Conservation (phyloP, 1,139 yeast genomes). For the Pichia terricola region DNA sequence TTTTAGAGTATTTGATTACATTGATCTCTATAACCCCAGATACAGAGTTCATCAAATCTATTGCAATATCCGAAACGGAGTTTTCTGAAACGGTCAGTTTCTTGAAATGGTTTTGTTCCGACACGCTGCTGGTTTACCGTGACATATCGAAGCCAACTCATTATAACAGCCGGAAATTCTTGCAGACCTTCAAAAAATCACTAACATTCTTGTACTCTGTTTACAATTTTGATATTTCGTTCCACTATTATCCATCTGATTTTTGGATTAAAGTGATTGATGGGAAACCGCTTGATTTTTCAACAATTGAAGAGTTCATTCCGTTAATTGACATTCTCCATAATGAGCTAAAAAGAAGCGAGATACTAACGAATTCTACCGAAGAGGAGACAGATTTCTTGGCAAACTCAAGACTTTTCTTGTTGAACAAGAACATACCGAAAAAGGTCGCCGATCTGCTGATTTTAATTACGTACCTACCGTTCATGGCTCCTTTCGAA, state of each 20-base stretch:
- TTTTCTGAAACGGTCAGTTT: slow-evolving; percentile 39
- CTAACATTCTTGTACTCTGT: slow-evolving; percentile 51
- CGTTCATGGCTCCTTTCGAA: slow-evolving; percentile 72
- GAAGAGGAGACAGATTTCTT: slow-evolving; percentile 1
- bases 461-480: slow-evolving; percentile 47
- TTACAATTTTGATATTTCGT: slow-evolving; percentile 26
- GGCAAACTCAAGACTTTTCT: slow-evolving; percentile 1
- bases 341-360: slow-evolving; percentile 11
- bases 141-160: neutral
- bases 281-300: slow-evolving; percentile 11
- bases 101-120: slow-evolving; percentile 45
- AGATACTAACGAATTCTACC: neutral
- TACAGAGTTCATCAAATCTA: slow-evolving; percentile 1
- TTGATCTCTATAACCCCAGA: slow-evolving; percentile 4
- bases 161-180: neutral
- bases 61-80: slow-evolving; percentile 33
- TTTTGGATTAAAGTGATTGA: slow-evolving; percentile 40
- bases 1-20: slow-evolving; percentile 6
- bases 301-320: slow-evolving; percentile 13
- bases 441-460: slow-evolving; percentile 27
- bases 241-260: slow-evolving; percentile 22
- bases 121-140: slow-evolving; percentile 4
- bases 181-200: slow-evolving; percentile 2
- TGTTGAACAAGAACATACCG: slow-evolving; percentile 16
- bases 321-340: slow-evolving; percentile 14